Percentiles rank a stretch among this genome's conserved stretches.
phyloP scores from a whole-genome alignment of 768 basidiomycete genomes.

The Lactarius pseudohatsudake region DNA sequence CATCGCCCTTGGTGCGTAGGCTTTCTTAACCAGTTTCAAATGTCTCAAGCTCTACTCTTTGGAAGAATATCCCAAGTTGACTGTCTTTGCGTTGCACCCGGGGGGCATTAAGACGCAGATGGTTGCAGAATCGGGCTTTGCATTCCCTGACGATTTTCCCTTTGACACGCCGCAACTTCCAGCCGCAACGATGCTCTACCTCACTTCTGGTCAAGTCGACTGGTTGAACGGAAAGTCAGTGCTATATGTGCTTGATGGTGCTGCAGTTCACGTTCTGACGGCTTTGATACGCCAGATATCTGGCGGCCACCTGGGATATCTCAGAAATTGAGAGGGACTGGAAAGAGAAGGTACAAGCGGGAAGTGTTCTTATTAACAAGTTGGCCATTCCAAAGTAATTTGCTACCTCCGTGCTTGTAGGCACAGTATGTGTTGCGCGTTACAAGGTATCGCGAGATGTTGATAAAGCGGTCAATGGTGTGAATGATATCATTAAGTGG shows the following conservation, averaged over 20 bases:
- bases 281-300: conserved; percentile 1
- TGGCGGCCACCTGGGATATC: neutral
- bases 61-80: conserved; percentile 19
- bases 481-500: too few relatives aligned
- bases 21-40: too few relatives aligned
- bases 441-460: too few relatives aligned
- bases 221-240: conserved; percentile 28
- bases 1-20: too few relatives aligned
- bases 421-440: too few relatives aligned
- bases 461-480: too few relatives aligned
- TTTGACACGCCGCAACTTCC: conserved; percentile 30
- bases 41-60: neutral
- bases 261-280: neutral
- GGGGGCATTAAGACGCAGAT: conserved; percentile 13
- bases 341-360: too few relatives aligned
- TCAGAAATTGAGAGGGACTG: too few relatives aligned
- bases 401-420: too few relatives aligned
- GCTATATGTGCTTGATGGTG: neutral
- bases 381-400: too few relatives aligned
- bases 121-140: conserved; percentile 3
- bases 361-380: too few relatives aligned
- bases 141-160: conserved; percentile 1
- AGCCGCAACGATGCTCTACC: conserved; percentile 24
- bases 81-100: conserved; percentile 17
- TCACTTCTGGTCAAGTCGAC: conserved; percentile 29